Conservation (phyloP, 225 moss, liverwort and hornwort genomes). For the Marchantia paleacea region DNA sequence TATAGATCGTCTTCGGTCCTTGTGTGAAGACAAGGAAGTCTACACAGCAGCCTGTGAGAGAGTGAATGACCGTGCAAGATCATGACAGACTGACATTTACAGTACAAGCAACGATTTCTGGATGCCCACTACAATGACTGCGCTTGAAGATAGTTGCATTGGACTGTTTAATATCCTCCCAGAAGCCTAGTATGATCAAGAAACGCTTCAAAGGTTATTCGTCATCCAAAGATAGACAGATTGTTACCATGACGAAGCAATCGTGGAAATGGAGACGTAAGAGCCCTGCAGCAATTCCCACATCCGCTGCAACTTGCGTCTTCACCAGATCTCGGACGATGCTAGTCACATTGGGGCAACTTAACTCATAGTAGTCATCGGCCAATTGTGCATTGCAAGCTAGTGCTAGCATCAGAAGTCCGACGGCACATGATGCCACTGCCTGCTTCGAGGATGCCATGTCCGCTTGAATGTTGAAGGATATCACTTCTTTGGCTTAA, state of each 20-base stretch:
- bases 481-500: not conserved
- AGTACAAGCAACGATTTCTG: not conserved
- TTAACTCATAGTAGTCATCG: constrained; percentile 1
- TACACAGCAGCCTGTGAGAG: too few species aligned
- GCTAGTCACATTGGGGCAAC: constrained; percentile 14
- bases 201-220: not conserved
- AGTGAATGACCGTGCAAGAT: not conserved
- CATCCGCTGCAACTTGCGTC: not conserved
- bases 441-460: constrained; percentile 3
- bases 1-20: too few species aligned
- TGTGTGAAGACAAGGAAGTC: too few species aligned
- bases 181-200: not conserved
- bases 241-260: constrained; percentile 22
- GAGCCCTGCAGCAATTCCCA: constrained; percentile 16
- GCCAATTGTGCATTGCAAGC: constrained; percentile 3
- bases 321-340: constrained; percentile 12
- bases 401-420: constrained; percentile 8
- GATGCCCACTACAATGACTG: not conserved
- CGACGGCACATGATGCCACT: not conserved
- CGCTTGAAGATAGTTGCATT: not conserved
- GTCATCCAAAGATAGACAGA: not conserved
- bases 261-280: constrained; percentile 25
- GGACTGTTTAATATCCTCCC: not conserved
- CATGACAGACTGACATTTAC: not conserved
- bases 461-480: not conserved